Evolutionary conservation across 169 alveolate species (phyloP), one percentile per base, ranked within the genome.

Genomic region (Cyclospora cayetanensis): DNA sequence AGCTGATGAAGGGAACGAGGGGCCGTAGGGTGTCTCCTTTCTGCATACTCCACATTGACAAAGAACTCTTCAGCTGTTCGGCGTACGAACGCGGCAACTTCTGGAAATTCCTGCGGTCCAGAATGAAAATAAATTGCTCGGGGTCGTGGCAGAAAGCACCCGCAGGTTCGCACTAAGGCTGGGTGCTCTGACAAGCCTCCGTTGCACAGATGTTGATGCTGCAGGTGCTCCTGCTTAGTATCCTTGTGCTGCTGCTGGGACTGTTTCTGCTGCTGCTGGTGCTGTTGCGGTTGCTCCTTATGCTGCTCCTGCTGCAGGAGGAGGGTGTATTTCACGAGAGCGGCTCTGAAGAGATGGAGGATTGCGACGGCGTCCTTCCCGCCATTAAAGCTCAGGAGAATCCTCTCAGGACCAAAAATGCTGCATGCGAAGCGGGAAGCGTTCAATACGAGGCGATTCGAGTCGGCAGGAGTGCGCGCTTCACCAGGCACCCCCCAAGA

Each of bases 321-420:
- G 25, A 31, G 27, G 25, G 37, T 22, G 92, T 18, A 35, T 15
- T 42, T 60, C 29, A 52, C 87, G n/a, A 88, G 88, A n/a, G 93
- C 93, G n/a, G 88, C 88, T 29, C 87, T 39, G 65, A 34, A 68
- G 25, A 88, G 63, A 55, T 88, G 88, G 29, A 88, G 88, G 18
- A 65, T 41, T 7, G 50, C 87, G 22, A 77, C 88, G 1, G 93
- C 93, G 37, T 88, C 93, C 27, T 88, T 88, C 31, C 93, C 93
- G 25, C 93, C 93, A 35, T 88, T 88, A 35, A 88, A 88, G 34
- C 86, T 65, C 29, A 63, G 37, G 7, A 53, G 39, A 22, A 88
- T 80, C 4, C 72, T 0, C 46, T 27, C 87, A 1, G 74, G 93
- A 12, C 93, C 76, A 27, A 35, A 66, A 29, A 88, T 34, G 18